Evolutionary conservation across 208 protist genomes (phyloP).

Genomic region (Crithidia brevicula): DNA sequence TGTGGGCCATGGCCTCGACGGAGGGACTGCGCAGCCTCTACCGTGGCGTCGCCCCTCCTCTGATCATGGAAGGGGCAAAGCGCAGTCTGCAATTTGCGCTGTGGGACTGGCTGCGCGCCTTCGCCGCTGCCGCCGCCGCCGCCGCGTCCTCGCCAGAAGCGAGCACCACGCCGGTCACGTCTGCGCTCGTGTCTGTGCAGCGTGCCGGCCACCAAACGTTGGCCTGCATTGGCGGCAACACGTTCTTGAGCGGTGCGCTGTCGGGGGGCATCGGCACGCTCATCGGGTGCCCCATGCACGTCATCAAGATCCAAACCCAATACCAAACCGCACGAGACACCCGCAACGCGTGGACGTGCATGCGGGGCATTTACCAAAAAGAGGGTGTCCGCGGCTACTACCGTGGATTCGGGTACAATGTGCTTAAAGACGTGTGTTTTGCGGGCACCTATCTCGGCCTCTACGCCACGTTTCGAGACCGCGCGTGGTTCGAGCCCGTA

Average conservation of each 20-base stretch:
- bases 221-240: conserved; percentile 40
- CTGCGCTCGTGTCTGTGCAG: not conserved
- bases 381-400: conserved; percentile 84
- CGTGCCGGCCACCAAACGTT: conserved; percentile 16
- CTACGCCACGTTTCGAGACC: conserved; percentile 53
- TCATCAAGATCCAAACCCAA: conserved; percentile 91
- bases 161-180: not conserved
- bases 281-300: conserved; percentile 89
- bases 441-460: conserved; percentile 78
- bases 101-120: conserved; percentile 67
- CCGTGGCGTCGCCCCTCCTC: conserved; percentile 73
- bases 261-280: conserved; percentile 84
- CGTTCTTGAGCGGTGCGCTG: conserved; percentile 71
- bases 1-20: conserved; percentile 53
- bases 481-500: not conserved
- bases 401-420: conserved; percentile 71
- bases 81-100: conserved; percentile 87
- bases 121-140: not conserved
- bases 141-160: not conserved
- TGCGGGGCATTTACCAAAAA: conserved; percentile 44
- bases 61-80: conserved; percentile 83
- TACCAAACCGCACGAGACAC: conserved; percentile 52
- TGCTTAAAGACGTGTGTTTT: conserved; percentile 80
- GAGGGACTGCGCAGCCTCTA: conserved; percentile 83
- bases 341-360: conserved; percentile 81